Conservation (phyloP, 345 rosid species). For the Dipteronia sinensis region DNA sequence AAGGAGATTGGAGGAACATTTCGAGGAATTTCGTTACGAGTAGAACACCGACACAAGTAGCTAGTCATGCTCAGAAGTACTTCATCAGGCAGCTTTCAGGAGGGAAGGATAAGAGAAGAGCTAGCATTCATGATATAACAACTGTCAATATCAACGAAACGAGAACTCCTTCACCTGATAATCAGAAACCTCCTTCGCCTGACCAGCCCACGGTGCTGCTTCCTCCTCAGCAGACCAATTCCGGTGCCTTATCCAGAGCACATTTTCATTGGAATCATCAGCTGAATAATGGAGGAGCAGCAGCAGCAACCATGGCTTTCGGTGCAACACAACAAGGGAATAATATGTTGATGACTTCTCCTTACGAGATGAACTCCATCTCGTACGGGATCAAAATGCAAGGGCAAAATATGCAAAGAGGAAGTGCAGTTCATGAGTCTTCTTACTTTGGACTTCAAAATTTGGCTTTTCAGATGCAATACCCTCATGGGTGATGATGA, state of each 20-base stretch:
- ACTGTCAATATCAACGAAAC: conserved; percentile 64
- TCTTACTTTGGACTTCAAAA: conserved; percentile 45
- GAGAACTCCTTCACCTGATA: conserved; percentile 56
- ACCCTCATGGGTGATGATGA: conserved; percentile 39
- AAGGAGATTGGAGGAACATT: conserved; percentile 97
- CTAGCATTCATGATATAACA: conserved; percentile 97
- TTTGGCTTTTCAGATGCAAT: conserved; percentile 50
- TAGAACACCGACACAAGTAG: conserved; percentile 93
- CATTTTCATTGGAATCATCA: conserved; percentile 54
- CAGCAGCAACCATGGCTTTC: conserved; percentile 43
- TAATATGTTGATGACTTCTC: conserved; percentile 39
- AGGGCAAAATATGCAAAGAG: conserved; percentile 37
- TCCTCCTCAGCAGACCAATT: conserved; percentile 36
- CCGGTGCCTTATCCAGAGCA: conserved; percentile 37
- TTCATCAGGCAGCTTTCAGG: conserved; percentile 91
- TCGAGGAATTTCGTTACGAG: conserved; percentile 77
- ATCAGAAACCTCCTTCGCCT: conserved; percentile 38
- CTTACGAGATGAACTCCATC: conserved; percentile 40
- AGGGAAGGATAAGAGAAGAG: conserved; percentile 91
- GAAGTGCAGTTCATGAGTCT: conserved; percentile 31
- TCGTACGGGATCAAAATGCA: conserved; percentile 45
- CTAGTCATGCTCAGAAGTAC: conserved; percentile 97
- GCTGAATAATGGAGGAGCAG: conserved; percentile 39
- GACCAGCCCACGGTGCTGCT: conserved; percentile 27
- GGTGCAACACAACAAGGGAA: conserved; percentile 33